These are phyloP conservation scores for Antarctomyces pellizariae DNA, from an alignment of 495 filamentous ascomycete genomes.

Conservation along the genomic window DNA sequence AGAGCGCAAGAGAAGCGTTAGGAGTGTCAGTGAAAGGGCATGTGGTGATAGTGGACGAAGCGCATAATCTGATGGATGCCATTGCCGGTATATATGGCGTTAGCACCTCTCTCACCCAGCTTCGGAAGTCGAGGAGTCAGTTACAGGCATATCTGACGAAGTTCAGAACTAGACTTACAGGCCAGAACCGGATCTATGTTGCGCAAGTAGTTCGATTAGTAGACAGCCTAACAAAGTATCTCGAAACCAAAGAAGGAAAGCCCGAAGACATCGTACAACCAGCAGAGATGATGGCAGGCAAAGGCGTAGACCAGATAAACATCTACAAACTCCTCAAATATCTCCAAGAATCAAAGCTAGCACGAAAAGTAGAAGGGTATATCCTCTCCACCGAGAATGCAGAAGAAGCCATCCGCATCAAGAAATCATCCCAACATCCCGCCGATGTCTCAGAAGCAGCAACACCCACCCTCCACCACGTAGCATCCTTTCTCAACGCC, in stretches of 20 bases:
- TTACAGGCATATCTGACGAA: conserved; percentile 64
- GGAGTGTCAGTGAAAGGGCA: conserved; percentile 68
- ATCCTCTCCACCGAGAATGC: conserved; percentile 30
- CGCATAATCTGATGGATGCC: conserved; percentile 92
- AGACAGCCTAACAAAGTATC: conserved; percentile 44
- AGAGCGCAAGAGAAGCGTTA: conserved; percentile 71
- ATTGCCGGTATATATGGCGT: conserved; percentile 73
- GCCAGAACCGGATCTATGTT: conserved; percentile 80
- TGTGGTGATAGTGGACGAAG: conserved; percentile 85
- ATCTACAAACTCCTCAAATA: conserved; percentile 71
- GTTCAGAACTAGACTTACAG: conserved; percentile 71
- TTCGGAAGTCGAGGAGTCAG: conserved; percentile 46
- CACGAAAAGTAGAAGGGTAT: conserved; percentile 86
- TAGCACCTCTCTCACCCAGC: conserved; percentile 44
- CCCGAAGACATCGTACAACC: conserved; percentile 40
- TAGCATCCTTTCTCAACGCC: conserved; percentile 60
- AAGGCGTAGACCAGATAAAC: conserved; percentile 89
- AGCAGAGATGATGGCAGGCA: conserved; percentile 49
- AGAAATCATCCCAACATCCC: conserved; percentile 1
- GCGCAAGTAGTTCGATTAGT: conserved; percentile 65
- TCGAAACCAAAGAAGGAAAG: conserved; percentile 18
- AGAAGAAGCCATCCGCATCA: conserved; percentile 3
- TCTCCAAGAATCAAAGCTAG: conserved; percentile 77
- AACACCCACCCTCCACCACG: conserved; percentile 56
- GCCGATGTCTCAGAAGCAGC: conserved; percentile 2